A percentile compares a stretch with the other conserved stretches of the same genome.
Evolutionary conservation across 805 yeast genomes (phyloP).

Genomic region (Barnettozyma botsteinii): DNA sequence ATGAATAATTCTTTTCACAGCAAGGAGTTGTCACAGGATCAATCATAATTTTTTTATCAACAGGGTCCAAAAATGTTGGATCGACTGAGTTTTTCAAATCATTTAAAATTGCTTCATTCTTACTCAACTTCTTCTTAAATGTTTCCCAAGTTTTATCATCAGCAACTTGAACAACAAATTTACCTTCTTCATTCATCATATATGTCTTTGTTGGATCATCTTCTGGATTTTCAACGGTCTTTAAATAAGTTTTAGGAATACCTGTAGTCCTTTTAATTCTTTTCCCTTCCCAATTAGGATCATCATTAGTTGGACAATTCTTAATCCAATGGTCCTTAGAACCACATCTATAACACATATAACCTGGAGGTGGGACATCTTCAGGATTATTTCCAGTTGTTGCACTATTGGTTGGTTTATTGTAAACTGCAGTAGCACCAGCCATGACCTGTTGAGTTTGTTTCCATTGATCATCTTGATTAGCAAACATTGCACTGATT

Average conservation of each 20-base stretch:
- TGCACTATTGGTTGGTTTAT: constrained; percentile 33
- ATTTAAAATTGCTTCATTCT: constrained; percentile 18
- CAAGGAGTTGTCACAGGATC: constrained; percentile 84
- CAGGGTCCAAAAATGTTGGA: constrained; percentile 62
- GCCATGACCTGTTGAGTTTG: constrained; percentile 91
- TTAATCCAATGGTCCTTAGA: constrained; percentile 94
- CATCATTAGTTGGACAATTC: constrained; percentile 90
- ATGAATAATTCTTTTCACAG: constrained; percentile 55
- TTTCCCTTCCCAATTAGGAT: constrained; percentile 91
- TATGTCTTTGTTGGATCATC: constrained; percentile 54
- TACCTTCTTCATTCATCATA: constrained; percentile 91
- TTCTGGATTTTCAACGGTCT: constrained; percentile 79
- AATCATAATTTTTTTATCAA: constrained; percentile 54
- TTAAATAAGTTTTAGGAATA: constrained; percentile 89
- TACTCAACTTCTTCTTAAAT: constrained; percentile 57
- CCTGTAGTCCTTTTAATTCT: constrained; percentile 92
- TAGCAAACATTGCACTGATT: constrained; percentile 85
- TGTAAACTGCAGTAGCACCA: constrained; percentile 70
- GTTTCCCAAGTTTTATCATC: constrained; percentile 87
- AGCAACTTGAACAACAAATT: constrained; percentile 93
- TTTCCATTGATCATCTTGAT: constrained; percentile 92
- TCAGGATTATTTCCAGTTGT: constrained; percentile 36
- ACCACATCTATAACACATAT: constrained; percentile 95
- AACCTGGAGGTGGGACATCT: constrained; percentile 90
- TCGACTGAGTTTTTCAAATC: constrained; percentile 36